Base-by-base conservation (phyloP, 495 filamentous ascomycete genomes). In the Aspergillus diversus region DNA sequence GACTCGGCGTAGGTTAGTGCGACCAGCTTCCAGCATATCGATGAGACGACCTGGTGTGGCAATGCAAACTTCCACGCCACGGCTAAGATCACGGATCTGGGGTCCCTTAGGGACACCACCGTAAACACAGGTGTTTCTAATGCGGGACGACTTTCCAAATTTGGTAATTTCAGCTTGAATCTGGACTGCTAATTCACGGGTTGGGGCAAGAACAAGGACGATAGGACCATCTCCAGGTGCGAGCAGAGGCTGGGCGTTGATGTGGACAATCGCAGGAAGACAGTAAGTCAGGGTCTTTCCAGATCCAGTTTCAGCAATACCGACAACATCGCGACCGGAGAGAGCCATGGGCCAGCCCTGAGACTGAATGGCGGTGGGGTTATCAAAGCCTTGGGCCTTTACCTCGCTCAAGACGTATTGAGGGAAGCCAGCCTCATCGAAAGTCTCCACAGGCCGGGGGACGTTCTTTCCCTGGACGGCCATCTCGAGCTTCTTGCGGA, bases 151-250 rank as follows among this genome's bases (percentile, higher is more conserved):
- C 81, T 96, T 96, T 67, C 95, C 95, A 70, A 97, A 99, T 76
- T 97, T 99, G 92, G 96, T 97, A 83, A 96, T 98, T 75, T 99
- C 97, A 72, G 91, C 88, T 78, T 99, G 95, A 72, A 99, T 99
- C 78, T 99, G 95, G 53, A 98, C 95, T 60, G 95, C 95, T 76
- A 99, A 81, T 80, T 99, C 95, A 84, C 95, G 92, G 37, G 95
- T 99, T 27, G 95, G 95, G 16, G 95, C 95, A 33, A 99, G 84
- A 32, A 99, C 89, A 59, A 99, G 85, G 37, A 99, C 95, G 66
- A 99, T 99, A 46, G 95, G 95, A 49, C 95, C 95, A 75, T 99
- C 95, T 52, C 95, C 95, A 53, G 92, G 93, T n/a, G 93, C 89
- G 63, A 99, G 88, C 31, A 99, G 91, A 64, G 95, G 95, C 81